A percentile compares a stretch with the other conserved stretches of the same genome.
These are phyloP conservation scores for Mercurialis annua DNA, from an alignment of 345 rosid species.

Conservation along the genomic window DNA sequence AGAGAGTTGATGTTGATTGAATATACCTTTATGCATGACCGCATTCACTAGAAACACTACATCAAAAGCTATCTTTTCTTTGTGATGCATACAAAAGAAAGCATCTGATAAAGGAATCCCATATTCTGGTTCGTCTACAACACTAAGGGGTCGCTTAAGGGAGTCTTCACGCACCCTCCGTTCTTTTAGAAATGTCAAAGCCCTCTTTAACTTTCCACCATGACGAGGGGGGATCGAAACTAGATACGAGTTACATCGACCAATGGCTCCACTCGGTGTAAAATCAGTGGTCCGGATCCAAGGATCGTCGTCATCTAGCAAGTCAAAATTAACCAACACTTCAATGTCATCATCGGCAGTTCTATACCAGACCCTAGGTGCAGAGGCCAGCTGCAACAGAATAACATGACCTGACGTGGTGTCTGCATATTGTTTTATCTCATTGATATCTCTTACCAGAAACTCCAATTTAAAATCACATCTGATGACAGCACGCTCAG, in stretches of 20 bases:
- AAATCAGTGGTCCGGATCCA: constrained; percentile 93
- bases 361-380: constrained; percentile 75
- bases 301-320: constrained; percentile 95
- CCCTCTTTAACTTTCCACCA: constrained; percentile 50
- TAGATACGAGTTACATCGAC: constrained; percentile 62
- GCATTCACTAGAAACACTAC: constrained; percentile 71
- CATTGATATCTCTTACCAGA: constrained; percentile 62
- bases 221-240: constrained; percentile 60
- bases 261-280: constrained; percentile 65
- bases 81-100: constrained; percentile 54
- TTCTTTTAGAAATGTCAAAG: constrained; percentile 45
- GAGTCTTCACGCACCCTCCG: constrained; percentile 48
- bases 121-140: constrained; percentile 57
- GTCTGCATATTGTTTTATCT: constrained; percentile 44
- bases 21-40: constrained; percentile 61
- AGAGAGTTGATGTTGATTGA: constrained; percentile 64
- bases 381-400: constrained; percentile 63
- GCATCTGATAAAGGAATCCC: constrained; percentile 50
- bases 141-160: constrained; percentile 37
- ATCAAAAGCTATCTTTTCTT: constrained; percentile 55
- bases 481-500: constrained; percentile 50
- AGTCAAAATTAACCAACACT: constrained; percentile 47
- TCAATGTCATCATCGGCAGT: constrained; percentile 77
- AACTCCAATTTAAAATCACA: constrained; percentile 85
- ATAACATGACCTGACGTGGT: constrained; percentile 40